Base-by-base conservation (phyloP, 805 yeast species). In the Dipodascus albidus region DNA sequence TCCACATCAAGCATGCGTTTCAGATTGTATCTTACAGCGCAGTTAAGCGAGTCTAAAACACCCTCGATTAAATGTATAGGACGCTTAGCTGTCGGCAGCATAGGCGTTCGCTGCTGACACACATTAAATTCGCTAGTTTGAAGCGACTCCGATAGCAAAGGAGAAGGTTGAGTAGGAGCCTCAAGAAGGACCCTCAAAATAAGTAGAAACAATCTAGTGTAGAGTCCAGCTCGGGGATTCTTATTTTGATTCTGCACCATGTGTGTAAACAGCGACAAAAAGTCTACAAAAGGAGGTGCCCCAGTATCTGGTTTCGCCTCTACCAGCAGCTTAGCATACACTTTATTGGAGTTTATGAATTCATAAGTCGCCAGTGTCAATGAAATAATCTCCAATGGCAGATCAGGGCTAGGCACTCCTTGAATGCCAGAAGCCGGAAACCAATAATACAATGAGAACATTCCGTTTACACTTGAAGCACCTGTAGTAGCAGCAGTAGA, bases 291-390 rank as follows among this genome's bases (percentile, higher is more conserved):
- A 3, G 70, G 63, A 2, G 65, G 56, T 56, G 48, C 9, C 48
- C 8, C 20, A 41, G 19, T 22, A 35, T 51, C 49, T 2, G 59
- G 57, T 3, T 55, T 60, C 35, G 64, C 55, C 17, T 64, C 62
- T 17, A 61, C 57, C 31, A 68, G 58, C 47, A 57, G 55, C 24
- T 61, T 52, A 3, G 67, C 59, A 55, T 70, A 72, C 41, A 62
- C 60, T 22, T 63, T 62, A 57, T 71, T 72, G 35, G 65, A 65
- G n/a, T 59, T 60, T 3, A 62, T 58, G 50, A 71, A 71, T 52
- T 68, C 70, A 53, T 67, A 64, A 19, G 66, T 57, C 6, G 60
- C 69, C 50, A 60, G 62, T 23, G 57, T 53, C 21, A 52, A 52
- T 47, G 59, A 59, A 27, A 58, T 54, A 9, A 60, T 59, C 15